Evolutionary conservation across 2,329 filamentous ascomycete genomes (phyloP).

Genomic region (Alternaria atra): DNA sequence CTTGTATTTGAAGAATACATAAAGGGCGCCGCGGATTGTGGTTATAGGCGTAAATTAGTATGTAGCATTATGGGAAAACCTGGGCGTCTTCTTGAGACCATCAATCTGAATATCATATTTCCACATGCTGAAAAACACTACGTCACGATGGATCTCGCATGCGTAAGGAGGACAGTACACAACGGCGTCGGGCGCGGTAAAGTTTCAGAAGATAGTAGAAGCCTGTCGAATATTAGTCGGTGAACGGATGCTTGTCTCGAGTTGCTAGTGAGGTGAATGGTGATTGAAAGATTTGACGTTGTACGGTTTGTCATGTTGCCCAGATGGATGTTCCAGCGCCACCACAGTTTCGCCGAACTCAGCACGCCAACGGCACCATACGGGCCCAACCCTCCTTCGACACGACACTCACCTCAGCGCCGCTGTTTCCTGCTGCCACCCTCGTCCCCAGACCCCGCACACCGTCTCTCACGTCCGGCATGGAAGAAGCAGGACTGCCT

Average conservation of each 20-base stretch:
- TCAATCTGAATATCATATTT: constrained; percentile 5
- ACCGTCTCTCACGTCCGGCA: constrained; percentile 5
- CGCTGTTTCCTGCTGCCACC: constrained; percentile 1
- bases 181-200: neutral
- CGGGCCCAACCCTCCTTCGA: neutral
- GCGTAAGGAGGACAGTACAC: neutral
- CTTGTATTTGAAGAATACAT: neutral
- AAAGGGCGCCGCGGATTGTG: neutral
- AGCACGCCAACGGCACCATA: constrained; percentile 15
- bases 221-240: neutral
- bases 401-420: constrained; percentile 5
- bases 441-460: neutral
- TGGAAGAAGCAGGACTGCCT: constrained; percentile 43
- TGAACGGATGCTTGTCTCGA: neutral
- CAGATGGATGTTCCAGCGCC: constrained; percentile 17
- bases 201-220: neutral
- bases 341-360: constrained; percentile 23
- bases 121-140: neutral
- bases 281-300: neutral
- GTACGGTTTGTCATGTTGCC: constrained; percentile 6
- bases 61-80: constrained; percentile 11
- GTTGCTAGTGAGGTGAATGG: neutral
- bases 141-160: neutral
- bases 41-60: constrained; percentile 9
- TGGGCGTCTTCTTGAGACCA: neutral